Evolutionary conservation across 139 green algal species (phyloP), one percentile per base, ranked within the genome.

Genomic region (Volvox reticuliferus): DNA sequence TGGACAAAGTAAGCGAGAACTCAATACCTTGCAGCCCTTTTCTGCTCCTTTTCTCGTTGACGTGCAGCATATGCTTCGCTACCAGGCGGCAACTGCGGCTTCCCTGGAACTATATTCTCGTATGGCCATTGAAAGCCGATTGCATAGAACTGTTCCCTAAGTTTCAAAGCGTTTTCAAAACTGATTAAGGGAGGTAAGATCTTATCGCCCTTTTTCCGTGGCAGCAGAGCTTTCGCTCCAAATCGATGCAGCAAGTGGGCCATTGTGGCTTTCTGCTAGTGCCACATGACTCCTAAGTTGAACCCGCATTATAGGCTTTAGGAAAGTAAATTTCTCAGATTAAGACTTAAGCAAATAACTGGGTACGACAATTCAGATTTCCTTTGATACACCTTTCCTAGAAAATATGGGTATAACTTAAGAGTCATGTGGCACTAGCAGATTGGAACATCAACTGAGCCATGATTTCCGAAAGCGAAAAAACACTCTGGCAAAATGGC

Each of bases 91-190:
- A 28, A 26, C 0, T 24, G 73, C 5, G 86, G 86, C n/a, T 62
- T 62, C 18, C 86, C 86, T 1, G 86, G 86, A 0, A 90, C 73
- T 16, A 90, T 63, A 32, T 76, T 13, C 50, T 90, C 86, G 12
- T 37, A 76, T 1, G 86, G 86, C 86, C 86, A 90, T 0, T 20
- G 5, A 19, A 30, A 36, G 16, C 86, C 86, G 20, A 63, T 83
- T 28, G 30, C 71, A 28, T 90, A 90, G 24, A 37, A 84, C 30
- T 90, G 71, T 32, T 90, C 86, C 2, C 86, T 69, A 14, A 90
- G 17, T 33, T 81, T 75, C 0, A 90, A 17, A 1, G 86, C 86
- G 33, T 90, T 76, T 37, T 81, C 20, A 20, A 50, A 35, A 3
- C 36, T 33, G 12, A 90, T 83, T 9, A 90, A 18, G 0, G 86